Evolutionary conservation across 2,329 filamentous ascomycete species (phyloP).

Genomic region (Pseudogymnoascus sp.): DNA sequence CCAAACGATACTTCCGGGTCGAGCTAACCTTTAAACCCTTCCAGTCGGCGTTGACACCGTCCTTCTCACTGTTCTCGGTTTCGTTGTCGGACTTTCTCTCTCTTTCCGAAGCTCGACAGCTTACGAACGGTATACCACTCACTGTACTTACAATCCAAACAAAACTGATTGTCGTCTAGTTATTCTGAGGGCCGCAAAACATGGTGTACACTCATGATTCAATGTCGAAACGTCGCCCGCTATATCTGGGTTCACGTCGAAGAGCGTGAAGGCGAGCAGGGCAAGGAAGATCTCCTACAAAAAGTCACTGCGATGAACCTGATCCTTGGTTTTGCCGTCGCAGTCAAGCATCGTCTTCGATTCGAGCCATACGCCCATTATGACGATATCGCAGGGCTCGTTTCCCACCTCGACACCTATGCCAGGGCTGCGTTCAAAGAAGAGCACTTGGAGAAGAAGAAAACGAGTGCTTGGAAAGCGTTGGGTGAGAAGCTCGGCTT

Average conservation of each 20-base stretch:
- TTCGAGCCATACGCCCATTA: constrained; percentile 78
- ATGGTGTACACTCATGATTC: constrained; percentile 53
- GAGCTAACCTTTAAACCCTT: constrained; percentile 12
- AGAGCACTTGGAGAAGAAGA: constrained; percentile 31
- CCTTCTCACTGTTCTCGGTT: constrained; percentile 69
- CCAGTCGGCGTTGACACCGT: constrained; percentile 53
- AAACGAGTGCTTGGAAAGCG: constrained; percentile 44
- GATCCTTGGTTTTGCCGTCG: constrained; percentile 65
- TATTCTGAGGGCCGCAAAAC: constrained; percentile 57
- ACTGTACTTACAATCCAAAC: constrained; percentile 18
- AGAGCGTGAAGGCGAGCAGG: constrained; percentile 48
- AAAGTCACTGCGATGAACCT: constrained; percentile 66
- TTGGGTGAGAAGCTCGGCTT: constrained; percentile 68
- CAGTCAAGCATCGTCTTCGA: constrained; percentile 74
- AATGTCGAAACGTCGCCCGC: constrained; percentile 61
- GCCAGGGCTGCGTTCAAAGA: constrained; percentile 46
- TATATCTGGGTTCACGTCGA: constrained; percentile 73
- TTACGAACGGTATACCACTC: constrained; percentile 50
- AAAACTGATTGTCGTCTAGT: constrained; percentile 11
- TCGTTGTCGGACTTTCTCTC: constrained; percentile 70
- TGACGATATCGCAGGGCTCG: constrained; percentile 60
- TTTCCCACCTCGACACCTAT: constrained; percentile 68
- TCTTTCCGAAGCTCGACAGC: constrained; percentile 71
- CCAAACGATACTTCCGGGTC: constrained; percentile 9
- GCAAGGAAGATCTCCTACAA: constrained; percentile 59